Conservation (phyloP, 495 filamentous ascomycete genomes). For the Neurospora tetraspora region DNA sequence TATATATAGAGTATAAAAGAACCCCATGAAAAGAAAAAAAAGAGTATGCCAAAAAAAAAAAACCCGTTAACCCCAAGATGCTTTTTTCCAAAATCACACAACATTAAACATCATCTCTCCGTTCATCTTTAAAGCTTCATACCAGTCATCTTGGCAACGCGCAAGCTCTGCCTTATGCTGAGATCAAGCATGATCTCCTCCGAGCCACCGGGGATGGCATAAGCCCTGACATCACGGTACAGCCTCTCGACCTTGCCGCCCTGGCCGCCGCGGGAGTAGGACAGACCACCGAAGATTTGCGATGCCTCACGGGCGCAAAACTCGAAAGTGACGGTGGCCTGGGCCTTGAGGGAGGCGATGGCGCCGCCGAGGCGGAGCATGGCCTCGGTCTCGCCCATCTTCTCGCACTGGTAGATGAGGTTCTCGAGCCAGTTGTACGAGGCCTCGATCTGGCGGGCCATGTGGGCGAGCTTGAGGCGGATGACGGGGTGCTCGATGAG, state of each 20-base stretch:
- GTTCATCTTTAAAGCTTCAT: slow-evolving; percentile 75
- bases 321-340: slow-evolving; percentile 86
- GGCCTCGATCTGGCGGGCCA: slow-evolving; percentile 96
- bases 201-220: slow-evolving; percentile 91
- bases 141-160: slow-evolving; percentile 80
- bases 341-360: slow-evolving; percentile 89
- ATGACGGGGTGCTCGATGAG: slow-evolving; percentile 97
- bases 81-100: not conserved
- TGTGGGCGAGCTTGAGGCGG: slow-evolving; percentile 92
- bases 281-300: slow-evolving; percentile 94
- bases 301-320: slow-evolving; percentile 94
- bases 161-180: slow-evolving; percentile 85
- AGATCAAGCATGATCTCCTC: slow-evolving; percentile 99
- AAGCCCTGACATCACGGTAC: slow-evolving; percentile 94
- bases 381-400: slow-evolving; percentile 89
- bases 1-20: not conserved
- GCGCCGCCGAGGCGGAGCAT: slow-evolving; percentile 93
- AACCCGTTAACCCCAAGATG: not conserved
- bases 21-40: not conserved
- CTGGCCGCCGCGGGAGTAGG: slow-evolving; percentile 87
- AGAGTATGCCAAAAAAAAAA: not conserved
- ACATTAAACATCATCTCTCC: not conserved
- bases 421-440: slow-evolving; percentile 97
- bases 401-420: slow-evolving; percentile 80
- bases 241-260: slow-evolving; percentile 92